Evolutionary conservation across 1,284 basidiomycete genomes (phyloP), one percentile per base, ranked within the genome.

Genomic region (Rhizopogon parksii): DNA sequence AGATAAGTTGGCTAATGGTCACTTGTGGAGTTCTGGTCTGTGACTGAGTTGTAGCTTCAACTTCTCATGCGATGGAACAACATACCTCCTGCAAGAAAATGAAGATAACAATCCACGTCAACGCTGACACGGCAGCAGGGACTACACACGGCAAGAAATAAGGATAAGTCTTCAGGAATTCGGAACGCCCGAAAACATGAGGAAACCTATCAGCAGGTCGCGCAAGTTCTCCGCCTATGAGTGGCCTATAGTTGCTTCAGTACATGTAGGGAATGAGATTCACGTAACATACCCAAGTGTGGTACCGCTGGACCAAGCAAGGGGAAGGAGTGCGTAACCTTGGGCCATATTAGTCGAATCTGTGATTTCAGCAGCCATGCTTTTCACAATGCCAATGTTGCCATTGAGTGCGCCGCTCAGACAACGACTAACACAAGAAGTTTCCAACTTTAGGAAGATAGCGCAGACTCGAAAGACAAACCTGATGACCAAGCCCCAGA

Each of bases 111-210:
- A 80, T 34, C 56, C 78, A 76, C 2, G 74, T 65, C 1, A 75
- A 40, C 9, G 72, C 68, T 0, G 78, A 74, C 56, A 81, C 68
- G 12, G 67, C 69, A 0, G 80, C 77, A 0, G 78, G 67, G 2
- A 76, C 74, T 3, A 77, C 59, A 60, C 83, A 85, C 0, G 84
- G 79, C 6, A 87, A 69, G 59, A 85, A 85, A 66, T 87, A 85
- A 0, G 84, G 83, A 64, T 79, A 83, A 49, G 74, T 61, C 47
- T 70, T 72, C 70, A 80, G 71, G 58, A 87, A 84, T 36, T 61
- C 54, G 0, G 64, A 67, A 55, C 65, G 50, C 7, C 74, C 74
- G 59, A 85, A 86, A 0, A 76, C 24, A 0, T 52, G 50, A 0
- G 80, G 84, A 55, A 82, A 85, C 19, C 74, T 74, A 40, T 84